phyloP scores from a whole-genome alignment of 192 early-diverging fungal genomes.

The Mortierella antarctica region DNA sequence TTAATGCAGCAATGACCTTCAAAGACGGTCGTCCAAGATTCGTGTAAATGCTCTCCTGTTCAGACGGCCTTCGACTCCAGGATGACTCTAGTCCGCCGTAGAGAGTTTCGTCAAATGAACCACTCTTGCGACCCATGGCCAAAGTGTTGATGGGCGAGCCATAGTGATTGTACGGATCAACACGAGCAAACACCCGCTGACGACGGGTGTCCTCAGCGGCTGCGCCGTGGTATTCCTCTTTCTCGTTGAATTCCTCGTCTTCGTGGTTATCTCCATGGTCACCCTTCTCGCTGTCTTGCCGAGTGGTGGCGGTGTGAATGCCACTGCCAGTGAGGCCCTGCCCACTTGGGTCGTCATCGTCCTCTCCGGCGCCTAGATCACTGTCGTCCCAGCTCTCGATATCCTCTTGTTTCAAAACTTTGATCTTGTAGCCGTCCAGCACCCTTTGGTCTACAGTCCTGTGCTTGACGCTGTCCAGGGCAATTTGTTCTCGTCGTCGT shows the following conservation, averaged over 20 bases:
- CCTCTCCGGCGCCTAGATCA: background rate
- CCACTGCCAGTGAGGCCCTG: background rate
- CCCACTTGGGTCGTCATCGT: background rate
- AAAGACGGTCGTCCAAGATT: background rate
- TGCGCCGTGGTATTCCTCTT: background rate
- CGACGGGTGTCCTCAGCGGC: background rate
- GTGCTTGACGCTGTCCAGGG: constrained; percentile 29
- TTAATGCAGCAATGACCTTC: background rate
- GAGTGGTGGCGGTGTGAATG: background rate
- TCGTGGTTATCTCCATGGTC: background rate
- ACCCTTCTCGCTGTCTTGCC: background rate
- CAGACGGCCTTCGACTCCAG: constrained; percentile 1
- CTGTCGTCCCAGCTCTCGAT: constrained; percentile 29
- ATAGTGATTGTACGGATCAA: background rate
- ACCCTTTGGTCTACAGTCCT: constrained; percentile 40
- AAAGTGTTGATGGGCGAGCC: constrained; percentile 1
- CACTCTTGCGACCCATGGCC: constrained; percentile 16
- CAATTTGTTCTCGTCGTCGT: constrained; percentile 26
- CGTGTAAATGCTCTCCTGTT: background rate
- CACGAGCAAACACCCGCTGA: constrained; percentile 21
- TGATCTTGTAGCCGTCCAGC: constrained; percentile 32
- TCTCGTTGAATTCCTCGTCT: constrained; percentile 7
- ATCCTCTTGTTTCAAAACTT: constrained; percentile 36
- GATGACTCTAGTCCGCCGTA: constrained; percentile 28
- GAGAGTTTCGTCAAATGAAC: constrained; percentile 44